Base-by-base conservation (phyloP, 345 rosid genomes). In the Linum trigynum region DNA sequence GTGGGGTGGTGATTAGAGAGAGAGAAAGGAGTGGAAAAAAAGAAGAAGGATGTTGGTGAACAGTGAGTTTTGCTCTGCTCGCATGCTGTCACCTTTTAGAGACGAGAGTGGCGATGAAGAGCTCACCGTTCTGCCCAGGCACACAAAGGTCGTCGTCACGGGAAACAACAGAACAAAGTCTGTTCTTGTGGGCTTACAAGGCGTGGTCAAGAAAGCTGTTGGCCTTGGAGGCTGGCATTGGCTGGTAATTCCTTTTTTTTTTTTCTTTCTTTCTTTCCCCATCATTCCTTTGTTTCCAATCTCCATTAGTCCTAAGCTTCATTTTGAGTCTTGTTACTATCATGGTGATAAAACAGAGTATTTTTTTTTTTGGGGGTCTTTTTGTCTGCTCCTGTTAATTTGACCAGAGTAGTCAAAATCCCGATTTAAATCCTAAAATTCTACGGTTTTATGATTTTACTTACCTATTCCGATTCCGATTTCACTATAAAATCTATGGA, bases 141-240 rank as follows among this genome's bases (percentile, higher is more conserved):
- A 86, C 67, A 86, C 91, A 55, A 83, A 86, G 65, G 91, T 86
- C 23, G 66, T 86, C 55, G 88, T 86, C 62, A 83, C 88, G 1
- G 91, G 91, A 60, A 86, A 86, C 72, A 86, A 86, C 65, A 75
- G 91, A 65, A 85, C 91, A 17, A 85, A 83, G 63, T 85, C 91
- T 39, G 91, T 83, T 17, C 60, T 85, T 62, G 91, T 85, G 57
- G 91, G 91, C 36, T 72, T 83, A 55, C 86, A 86, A 71, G 91
- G 91, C 10, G 91, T 86, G 38, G 91, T 86, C 56, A 86, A 86
- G 85, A 86, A 86, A 73, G 91, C 86, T 61, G 86, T 86, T 36
- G 91, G 91, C 10, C 87, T 85, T 11, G 91, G 91, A 35, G 91
- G 91, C 66, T 85, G 91, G 91, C 91, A 85, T 72, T 85, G 91